Percentiles rank a stretch among this genome's conserved stretches.
Conservation (phyloP, 306 rosid genomes). For the Ormosia semicastrata region DNA sequence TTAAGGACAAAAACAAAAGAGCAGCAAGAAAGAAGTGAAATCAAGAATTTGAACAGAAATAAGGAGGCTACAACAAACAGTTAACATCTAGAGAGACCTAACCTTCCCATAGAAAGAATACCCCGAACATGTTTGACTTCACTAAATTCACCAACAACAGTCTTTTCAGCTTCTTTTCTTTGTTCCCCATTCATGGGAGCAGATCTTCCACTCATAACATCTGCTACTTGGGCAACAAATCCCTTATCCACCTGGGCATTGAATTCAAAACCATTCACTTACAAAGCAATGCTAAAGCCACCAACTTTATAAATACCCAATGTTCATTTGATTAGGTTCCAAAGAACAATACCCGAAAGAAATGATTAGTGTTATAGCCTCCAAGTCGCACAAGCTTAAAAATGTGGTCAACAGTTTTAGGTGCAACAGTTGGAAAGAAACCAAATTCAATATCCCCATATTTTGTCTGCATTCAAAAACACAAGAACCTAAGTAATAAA, state of each 20-base stretch:
- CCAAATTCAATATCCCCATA: conserved; percentile 96
- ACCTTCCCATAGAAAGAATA: conserved; percentile 99
- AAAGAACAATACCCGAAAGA: conserved; percentile 76
- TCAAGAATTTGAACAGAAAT: conserved; percentile 9
- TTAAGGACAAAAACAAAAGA: not conserved
- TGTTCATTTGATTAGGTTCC: not conserved
- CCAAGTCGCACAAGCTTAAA: conserved; percentile 94
- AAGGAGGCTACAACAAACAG: not conserved
- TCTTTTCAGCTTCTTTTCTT: conserved; percentile 62
- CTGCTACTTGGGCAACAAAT: conserved; percentile 96
- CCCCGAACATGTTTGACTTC: conserved; percentile 88
- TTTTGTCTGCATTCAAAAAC: conserved; percentile 60
- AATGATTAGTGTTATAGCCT: conserved; percentile 81
- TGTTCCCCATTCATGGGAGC: conserved; percentile 92
- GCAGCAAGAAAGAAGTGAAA: not conserved
- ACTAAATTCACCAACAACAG: conserved; percentile 86
- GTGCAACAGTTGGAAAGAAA: conserved; percentile 86
- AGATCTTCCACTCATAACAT: conserved; percentile 66
- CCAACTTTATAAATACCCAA: not conserved
- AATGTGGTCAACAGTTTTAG: conserved; percentile 88
- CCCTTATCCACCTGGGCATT: conserved; percentile 81
- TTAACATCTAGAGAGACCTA: conserved; percentile 12
- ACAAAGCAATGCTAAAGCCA: conserved; percentile 6
- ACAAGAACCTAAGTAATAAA: conserved; percentile 6
- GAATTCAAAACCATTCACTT: conserved; percentile 30